Evolutionary conservation across 805 yeast species (phyloP), one percentile per base, ranked within the genome.

Genomic region (Ogataea trehaloabstinens): DNA sequence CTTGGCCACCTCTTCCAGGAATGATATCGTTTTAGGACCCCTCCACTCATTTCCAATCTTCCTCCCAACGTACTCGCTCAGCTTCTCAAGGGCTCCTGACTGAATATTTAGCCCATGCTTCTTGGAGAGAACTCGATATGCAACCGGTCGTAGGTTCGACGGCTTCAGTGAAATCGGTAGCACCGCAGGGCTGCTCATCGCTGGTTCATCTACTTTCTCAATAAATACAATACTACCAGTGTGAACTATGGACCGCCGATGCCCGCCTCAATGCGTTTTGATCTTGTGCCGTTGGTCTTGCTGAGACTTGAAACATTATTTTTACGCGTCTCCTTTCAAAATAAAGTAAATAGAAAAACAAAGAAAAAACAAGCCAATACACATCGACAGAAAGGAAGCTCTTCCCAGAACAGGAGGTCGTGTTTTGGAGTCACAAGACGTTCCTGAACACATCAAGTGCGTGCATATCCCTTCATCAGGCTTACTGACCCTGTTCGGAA

Each of bases 91-190:
- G 0, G 96, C 98, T 46, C 85, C 82, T 0, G 96, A 81, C 53
- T 91, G 88, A 46, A 93, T 76, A 59, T 89, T 89, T 20, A 93
- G 73, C 0, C 97, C 96, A 58, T 88, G 91, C 56, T 91, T 93
- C 62, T 89, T 91, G 4, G 98, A 86, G 6, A 93, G 62, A 2
- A 91, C 76, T 28, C 99, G 70, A 60, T 90, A 93, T 0, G 97
- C 97, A 34, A 91, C 66, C 1, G 99, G 99, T 31, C 99, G 74
- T 31, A 93, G 67, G 53, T 85, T 85, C 0, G 91, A 77, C 0
- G 96, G 87, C 37, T 80, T 85, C 2, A 91, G 76, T 41, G 74
- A 73, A 2, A 87, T 80, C 0, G 97, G 97, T 10, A 90, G 71
- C 15, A 73, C 77, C 5, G 68, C 68, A 5, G 72, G 73, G 17